Evolutionary conservation across 306 rosid genomes (phyloP), one percentile per base, ranked within the genome.

Genomic region (Purshia tridentata): DNA sequence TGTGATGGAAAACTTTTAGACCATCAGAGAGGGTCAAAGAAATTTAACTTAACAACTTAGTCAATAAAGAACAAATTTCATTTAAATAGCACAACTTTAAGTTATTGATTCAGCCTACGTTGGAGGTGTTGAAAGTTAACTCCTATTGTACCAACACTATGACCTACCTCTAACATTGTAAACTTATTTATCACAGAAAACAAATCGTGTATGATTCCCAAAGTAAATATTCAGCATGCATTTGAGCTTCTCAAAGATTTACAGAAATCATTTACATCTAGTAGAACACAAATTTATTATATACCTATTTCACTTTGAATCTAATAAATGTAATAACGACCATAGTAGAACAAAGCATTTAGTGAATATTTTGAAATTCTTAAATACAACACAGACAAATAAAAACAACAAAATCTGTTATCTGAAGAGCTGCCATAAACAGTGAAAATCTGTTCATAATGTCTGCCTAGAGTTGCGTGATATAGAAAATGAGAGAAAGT

Each of bases 401-500:
- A 8, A 35, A 58, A 56, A 46, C 46, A 49, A 62, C 45, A 66
- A 49, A 49, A 48, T 8, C 45, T 22, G 51, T 47, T 4, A 14
- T 6, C 35, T 47, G 22, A 16, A 53, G 9, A 15, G 59, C 58
- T 29, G 2, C 47, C 20, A 37, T 12, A n/a, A 11, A 54, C 19
- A 15, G 14, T 19, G 15, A 70, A 60, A 70, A 57, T 63, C 52
- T 41, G 52, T 52, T 62, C 51, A 42, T 13, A 16, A 8, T 20
- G 47, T 19, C 65, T 9, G 51, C 22, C 55, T 40, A 63, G 18
- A 60, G 19, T 41, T 62, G 52, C 39, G 39, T 39, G 19, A 65
- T 60, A 35, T 45, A 70, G 44, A 40, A 39, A 53, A 74, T 6
- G 52, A 74, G 67, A 40, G 37, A 64, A 65, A 65, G 67, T 90